Conservation (phyloP, 805 yeast species). For the Hanseniaspora meyeri region DNA sequence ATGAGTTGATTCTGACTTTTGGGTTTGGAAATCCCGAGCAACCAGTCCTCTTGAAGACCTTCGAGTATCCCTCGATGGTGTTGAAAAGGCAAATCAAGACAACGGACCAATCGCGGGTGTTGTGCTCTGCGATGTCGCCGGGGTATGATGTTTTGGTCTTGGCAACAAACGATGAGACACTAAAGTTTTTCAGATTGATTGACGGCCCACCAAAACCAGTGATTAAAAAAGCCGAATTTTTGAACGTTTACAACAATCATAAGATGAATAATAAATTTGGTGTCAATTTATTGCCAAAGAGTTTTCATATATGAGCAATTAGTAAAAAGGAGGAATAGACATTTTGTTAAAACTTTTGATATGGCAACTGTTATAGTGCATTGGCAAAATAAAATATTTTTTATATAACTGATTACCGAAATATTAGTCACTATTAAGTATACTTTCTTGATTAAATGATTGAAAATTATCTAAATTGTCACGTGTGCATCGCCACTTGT, state of each 20-base stretch:
- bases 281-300: not conserved
- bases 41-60: constrained; percentile 46
- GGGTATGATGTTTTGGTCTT: constrained; percentile 51
- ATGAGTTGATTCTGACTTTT: constrained; percentile 64
- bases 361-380: too few relatives aligned
- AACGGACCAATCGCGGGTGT: constrained; percentile 41
- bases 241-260: not conserved
- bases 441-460: too few relatives aligned
- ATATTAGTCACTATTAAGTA: too few relatives aligned
- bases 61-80: constrained; percentile 54
- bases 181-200: constrained; percentile 58
- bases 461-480: too few relatives aligned
- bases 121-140: constrained; percentile 58
- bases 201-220: not conserved
- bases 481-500: too few relatives aligned
- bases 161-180: constrained; percentile 67
- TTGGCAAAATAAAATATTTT: too few relatives aligned
- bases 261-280: not conserved
- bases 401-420: too few relatives aligned
- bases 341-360: too few relatives aligned
- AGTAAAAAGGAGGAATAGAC: not conserved
- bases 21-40: constrained; percentile 55
- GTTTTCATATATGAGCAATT: not conserved
- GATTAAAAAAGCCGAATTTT: not conserved
- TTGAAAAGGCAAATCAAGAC: constrained; percentile 39